phyloP scores from a whole-genome alignment of 495 filamentous ascomycete genomes.

The Platismatia glauca region DNA sequence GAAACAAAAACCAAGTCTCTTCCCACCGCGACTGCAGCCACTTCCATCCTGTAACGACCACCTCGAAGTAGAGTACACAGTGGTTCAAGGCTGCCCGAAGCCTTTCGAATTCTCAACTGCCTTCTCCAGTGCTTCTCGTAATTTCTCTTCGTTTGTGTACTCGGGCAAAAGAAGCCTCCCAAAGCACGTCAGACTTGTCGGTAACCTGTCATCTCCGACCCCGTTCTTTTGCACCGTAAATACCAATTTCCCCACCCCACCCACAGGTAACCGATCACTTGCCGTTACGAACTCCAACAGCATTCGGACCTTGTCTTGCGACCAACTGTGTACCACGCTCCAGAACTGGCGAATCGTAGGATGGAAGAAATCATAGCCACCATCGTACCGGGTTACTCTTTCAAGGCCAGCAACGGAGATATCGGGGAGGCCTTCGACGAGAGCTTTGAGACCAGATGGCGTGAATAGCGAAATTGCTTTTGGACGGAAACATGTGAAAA shows the following conservation, averaged over 20 bases:
- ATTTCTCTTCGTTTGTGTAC: conserved; percentile 57
- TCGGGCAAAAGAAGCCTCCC: conserved; percentile 76
- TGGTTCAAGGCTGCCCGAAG: conserved; percentile 50
- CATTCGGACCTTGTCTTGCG: conserved; percentile 53
- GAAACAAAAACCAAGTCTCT: neutral
- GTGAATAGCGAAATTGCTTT: conserved; percentile 64
- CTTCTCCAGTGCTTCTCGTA: conserved; percentile 65
- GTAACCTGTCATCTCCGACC: conserved; percentile 51
- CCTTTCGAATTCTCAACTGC: conserved; percentile 86
- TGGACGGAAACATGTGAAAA: conserved; percentile 62
- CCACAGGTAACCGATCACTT: conserved; percentile 80
- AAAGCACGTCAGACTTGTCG: conserved; percentile 83
- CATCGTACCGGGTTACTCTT: conserved; percentile 61
- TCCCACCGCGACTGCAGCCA: neutral
- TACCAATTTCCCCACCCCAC: conserved; percentile 65
- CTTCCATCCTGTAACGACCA: neutral
- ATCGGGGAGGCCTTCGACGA: conserved; percentile 73
- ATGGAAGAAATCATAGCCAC: conserved; percentile 61
- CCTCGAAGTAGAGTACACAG: neutral
- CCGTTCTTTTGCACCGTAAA: conserved; percentile 80
- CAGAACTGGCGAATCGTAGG: conserved; percentile 72
- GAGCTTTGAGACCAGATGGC: conserved; percentile 56
- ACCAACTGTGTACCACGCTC: conserved; percentile 49
- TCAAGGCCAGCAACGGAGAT: conserved; percentile 68
- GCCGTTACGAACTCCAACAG: conserved; percentile 93